Percentiles rank a stretch among this genome's conserved stretches.
Evolutionary conservation across 225 moss, liverwort and hornwort genomes (phyloP).

Genomic region (Thuidium tamariscinum): DNA sequence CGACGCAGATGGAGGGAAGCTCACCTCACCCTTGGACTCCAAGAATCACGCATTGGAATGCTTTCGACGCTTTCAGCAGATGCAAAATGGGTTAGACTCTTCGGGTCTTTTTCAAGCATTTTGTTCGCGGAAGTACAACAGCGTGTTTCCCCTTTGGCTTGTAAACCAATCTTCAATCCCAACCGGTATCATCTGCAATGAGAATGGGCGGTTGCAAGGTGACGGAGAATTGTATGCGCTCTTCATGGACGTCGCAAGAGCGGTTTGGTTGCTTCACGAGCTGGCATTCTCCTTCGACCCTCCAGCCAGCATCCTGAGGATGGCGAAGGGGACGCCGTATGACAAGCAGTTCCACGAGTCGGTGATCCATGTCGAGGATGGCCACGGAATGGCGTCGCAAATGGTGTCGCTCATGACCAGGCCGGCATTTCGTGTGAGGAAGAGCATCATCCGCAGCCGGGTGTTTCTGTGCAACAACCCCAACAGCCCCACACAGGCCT

Average conservation of each 20-base stretch:
- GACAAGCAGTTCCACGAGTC: background rate
- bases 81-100: background rate
- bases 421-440: constrained; percentile 4
- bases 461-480: background rate
- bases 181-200: background rate
- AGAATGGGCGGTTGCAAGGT: background rate
- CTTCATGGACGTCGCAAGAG: background rate
- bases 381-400: background rate
- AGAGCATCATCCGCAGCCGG: background rate
- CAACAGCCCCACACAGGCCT: background rate
- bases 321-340: background rate
- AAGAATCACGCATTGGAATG: background rate
- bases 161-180: background rate
- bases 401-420: background rate
- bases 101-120: background rate
- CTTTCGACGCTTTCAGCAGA: background rate
- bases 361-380: background rate
- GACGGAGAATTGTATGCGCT: background rate
- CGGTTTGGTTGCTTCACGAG: background rate
- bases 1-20: background rate
- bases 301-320: constrained; percentile 5
- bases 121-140: background rate
- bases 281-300: constrained; percentile 1
- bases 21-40: background rate
- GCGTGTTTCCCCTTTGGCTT: background rate